A percentile compares a stretch with the other conserved stretches of the same genome.
Evolutionary conservation across 441 rosid genomes (phyloP).

Genomic region (Euphorbia corollata): DNA sequence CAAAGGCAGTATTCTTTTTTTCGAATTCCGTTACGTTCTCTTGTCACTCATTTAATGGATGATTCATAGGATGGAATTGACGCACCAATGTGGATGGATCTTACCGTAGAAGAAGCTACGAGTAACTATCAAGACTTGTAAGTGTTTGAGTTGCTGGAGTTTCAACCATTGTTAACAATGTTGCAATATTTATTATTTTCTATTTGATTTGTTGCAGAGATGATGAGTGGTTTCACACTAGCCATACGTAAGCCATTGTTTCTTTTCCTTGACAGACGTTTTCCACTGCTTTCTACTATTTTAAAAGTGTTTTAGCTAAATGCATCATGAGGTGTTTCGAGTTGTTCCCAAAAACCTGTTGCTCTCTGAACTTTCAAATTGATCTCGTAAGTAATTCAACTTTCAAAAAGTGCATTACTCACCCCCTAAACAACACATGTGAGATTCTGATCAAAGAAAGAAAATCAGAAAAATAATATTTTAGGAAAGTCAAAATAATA

Average conservation of each 20-base stretch:
- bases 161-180: too few species aligned
- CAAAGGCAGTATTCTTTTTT: neutral
- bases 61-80: constrained; percentile 53
- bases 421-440: too few species aligned
- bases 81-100: constrained; percentile 68
- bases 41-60: neutral
- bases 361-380: too few species aligned
- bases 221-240: constrained; percentile 44
- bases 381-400: too few species aligned
- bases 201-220: constrained; percentile 31
- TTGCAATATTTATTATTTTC: neutral
- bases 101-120: constrained; percentile 27
- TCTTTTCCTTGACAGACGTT: neutral
- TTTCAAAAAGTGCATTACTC: too few species aligned
- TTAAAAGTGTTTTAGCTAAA: neutral
- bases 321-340: too few species aligned
- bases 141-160: constrained; percentile 25
- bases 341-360: too few species aligned
- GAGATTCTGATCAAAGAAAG: too few species aligned
- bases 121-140: constrained; percentile 27
- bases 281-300: neutral
- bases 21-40: neutral
- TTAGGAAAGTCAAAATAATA: too few species aligned
- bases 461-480: too few species aligned
- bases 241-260: constrained; percentile 39